Evolutionary conservation across 148 eudicot genomes (phyloP).

Genomic region (Drosera capensis): DNA sequence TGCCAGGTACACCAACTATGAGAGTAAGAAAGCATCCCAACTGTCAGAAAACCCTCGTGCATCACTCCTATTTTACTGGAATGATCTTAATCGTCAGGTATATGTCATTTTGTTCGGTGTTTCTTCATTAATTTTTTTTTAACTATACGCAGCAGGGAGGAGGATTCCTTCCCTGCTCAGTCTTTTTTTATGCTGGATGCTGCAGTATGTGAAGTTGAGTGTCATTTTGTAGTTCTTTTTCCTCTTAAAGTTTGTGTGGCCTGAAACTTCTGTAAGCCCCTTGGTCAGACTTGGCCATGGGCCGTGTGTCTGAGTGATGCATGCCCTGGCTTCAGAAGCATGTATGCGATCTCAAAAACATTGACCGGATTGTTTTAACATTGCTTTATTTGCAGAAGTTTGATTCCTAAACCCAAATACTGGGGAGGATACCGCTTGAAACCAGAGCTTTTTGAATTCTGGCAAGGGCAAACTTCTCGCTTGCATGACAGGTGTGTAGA

Average conservation of each 20-base stretch:
- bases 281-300: no score
- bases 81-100: constrained; percentile 79
- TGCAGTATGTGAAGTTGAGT: no score
- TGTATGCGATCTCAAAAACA: neutral
- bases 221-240: no score
- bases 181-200: no score
- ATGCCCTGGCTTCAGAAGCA: no score
- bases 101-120: neutral
- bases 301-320: no score
- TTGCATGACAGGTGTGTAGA: constrained; percentile 99
- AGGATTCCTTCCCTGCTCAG: neutral
- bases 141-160: no score
- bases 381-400: constrained; percentile 35
- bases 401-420: constrained; percentile 76
- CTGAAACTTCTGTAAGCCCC: no score
- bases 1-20: constrained; percentile 87
- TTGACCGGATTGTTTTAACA: neutral
- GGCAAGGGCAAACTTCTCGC: constrained; percentile 99
- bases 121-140: neutral
- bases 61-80: constrained; percentile 84
- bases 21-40: constrained; percentile 59
- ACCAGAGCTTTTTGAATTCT: constrained; percentile 75
- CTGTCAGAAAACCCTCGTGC: constrained; percentile 83
- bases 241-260: no score
- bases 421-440: constrained; percentile 94